Evolutionary conservation across 1,139 yeast species (phyloP).

Genomic region (Zygosaccharomyces pseudobailii): DNA sequence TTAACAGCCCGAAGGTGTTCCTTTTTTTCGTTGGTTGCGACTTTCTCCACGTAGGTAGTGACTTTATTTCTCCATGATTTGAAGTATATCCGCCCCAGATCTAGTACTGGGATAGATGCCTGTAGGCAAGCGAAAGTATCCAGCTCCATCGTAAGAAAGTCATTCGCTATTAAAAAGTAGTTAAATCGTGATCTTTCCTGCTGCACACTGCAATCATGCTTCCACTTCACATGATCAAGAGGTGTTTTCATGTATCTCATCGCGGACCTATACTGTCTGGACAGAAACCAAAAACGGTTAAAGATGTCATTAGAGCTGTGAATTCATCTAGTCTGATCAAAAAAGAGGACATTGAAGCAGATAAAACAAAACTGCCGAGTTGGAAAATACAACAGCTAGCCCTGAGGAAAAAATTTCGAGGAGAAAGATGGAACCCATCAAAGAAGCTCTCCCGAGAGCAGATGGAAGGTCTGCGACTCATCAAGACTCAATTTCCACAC

Average conservation of each 20-base stretch:
- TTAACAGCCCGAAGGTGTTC: not conserved
- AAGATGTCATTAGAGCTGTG: constrained; percentile 15
- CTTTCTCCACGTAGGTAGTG: not conserved
- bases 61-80: not conserved
- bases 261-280: constrained; percentile 4
- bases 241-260: constrained; percentile 10
- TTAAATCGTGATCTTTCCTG: not conserved
- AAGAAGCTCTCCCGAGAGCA: constrained; percentile 64
- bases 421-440: constrained; percentile 62
- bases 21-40: not conserved
- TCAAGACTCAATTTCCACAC: constrained; percentile 56
- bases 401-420: constrained; percentile 52
- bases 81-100: not conserved
- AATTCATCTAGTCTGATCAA: constrained; percentile 8
- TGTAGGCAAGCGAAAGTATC: not conserved
- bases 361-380: constrained; percentile 38
- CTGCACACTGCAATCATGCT: not conserved
- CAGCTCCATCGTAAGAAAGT: too few relatives aligned
- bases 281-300: constrained; percentile 16
- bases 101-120: not conserved
- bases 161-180: not conserved
- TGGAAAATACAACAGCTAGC: constrained; percentile 72
- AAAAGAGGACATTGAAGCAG: not conserved
- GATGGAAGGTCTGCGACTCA: constrained; percentile 57
- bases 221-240: constrained; percentile 2